Percentiles rank a stretch among this genome's conserved stretches.
Conservation (phyloP, 192 early-diverging fungal species). For the Spizellomyces punctatus region DNA sequence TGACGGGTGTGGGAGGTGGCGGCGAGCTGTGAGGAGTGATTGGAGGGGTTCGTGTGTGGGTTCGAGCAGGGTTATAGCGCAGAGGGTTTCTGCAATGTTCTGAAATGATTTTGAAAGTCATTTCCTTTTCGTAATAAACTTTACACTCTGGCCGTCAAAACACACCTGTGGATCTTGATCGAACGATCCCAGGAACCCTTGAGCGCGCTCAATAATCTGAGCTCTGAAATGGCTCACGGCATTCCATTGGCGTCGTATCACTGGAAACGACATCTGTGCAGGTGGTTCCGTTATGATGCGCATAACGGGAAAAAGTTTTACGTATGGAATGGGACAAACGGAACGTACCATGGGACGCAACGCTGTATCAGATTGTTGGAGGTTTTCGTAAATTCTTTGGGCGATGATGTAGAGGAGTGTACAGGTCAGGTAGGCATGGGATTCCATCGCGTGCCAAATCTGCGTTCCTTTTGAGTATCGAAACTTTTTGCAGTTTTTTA, state of each 20-base stretch:
- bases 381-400: conserved; percentile 65
- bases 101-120: too few species aligned
- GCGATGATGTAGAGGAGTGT: conserved; percentile 71
- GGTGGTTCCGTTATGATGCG: too few species aligned
- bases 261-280: conserved; percentile 70
- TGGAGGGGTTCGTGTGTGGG: too few species aligned
- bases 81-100: too few species aligned
- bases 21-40: too few species aligned
- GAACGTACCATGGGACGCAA: conserved; percentile 17
- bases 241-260: conserved; percentile 84
- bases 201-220: conserved; percentile 73
- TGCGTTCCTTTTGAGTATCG: conserved; percentile 17
- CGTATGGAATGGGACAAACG: neutral
- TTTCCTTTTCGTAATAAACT: too few species aligned
- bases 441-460: conserved; percentile 84
- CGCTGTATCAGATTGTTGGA: conserved; percentile 51
- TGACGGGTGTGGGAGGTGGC: too few species aligned
- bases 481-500: too few species aligned
- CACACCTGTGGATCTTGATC: too few species aligned
- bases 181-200: too few species aligned
- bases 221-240: conserved; percentile 72
- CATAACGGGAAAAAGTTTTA: neutral
- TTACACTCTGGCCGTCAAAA: too few species aligned
- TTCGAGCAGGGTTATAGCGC: too few species aligned
- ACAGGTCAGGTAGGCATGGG: conserved; percentile 68